These are phyloP conservation scores for Coemansia sp. DNA, from an alignment of 192 early-diverging fungal genomes.

Conservation along the genomic window DNA sequence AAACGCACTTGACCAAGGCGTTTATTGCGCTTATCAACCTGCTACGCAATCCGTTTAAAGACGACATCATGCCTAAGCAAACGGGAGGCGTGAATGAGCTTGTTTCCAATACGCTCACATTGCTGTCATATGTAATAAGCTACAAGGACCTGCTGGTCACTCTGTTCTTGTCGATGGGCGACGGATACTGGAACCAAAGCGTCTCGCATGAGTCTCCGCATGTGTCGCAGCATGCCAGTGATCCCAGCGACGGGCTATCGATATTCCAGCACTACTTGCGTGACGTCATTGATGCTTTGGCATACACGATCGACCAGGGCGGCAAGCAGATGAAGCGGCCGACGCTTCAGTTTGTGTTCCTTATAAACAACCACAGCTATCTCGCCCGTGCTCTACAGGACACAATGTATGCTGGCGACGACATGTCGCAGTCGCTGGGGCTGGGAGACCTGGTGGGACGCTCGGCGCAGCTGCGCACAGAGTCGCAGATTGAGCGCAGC, in stretches of 20 bases:
- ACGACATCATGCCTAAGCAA: conserved; percentile 47
- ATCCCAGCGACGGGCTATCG: conserved; percentile 48
- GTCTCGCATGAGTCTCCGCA: conserved; percentile 14
- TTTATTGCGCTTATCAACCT: conserved; percentile 35
- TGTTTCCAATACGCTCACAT: conserved; percentile 44
- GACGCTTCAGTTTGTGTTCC: conserved; percentile 46
- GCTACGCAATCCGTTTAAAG: conserved; percentile 40
- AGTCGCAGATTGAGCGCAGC: conserved; percentile 48
- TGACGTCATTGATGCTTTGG: conserved; percentile 45
- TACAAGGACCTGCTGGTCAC: conserved; percentile 49
- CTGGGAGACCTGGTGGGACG: conserved; percentile 49
- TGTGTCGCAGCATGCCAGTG: conserved; percentile 44
- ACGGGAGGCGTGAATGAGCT: conserved; percentile 48
- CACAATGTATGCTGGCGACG: conserved; percentile 46
- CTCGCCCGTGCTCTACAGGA: conserved; percentile 44
- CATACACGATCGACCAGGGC: conserved; percentile 39
- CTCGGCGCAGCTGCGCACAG: conserved; percentile 37
- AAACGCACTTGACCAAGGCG: conserved; percentile 39
- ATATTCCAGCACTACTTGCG: conserved; percentile 54
- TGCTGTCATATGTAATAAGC: conserved; percentile 37
- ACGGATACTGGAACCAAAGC: conserved; percentile 48
- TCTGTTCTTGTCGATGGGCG: conserved; percentile 48
- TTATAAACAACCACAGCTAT: conserved; percentile 52
- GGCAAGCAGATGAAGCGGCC: conserved; percentile 53
- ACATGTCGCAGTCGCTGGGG: conserved; percentile 44